Conservation (phyloP, 495 filamentous ascomycete genomes). For the Neurospora terricola region DNA sequence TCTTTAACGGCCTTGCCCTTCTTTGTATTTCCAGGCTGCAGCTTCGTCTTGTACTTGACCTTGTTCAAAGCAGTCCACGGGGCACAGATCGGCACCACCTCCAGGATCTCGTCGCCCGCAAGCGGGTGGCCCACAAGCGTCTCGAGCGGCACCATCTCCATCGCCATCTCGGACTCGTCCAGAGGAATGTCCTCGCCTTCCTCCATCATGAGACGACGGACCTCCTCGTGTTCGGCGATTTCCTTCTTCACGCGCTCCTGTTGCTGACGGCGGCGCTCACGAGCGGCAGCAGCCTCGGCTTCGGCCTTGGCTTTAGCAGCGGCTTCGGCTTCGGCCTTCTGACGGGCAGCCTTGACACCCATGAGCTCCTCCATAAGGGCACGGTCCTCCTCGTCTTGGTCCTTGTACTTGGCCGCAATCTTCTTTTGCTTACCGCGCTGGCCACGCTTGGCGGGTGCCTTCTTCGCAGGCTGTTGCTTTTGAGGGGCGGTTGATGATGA, state of each 20-base stretch:
- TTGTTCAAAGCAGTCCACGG: conserved; percentile 71
- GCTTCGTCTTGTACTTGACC: conserved; percentile 83
- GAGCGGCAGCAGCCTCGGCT: conserved; percentile 53
- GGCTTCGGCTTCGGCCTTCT: conserved; percentile 44
- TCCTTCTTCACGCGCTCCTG: conserved; percentile 58
- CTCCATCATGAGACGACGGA: conserved; percentile 46
- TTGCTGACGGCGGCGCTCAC: conserved; percentile 63
- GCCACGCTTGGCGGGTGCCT: conserved; percentile 53
- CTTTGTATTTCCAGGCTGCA: conserved; percentile 84
- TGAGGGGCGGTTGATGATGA: not conserved
- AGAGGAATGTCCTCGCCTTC: conserved; percentile 32
- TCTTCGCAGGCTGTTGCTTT: conserved; percentile 16
- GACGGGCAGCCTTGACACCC: conserved; percentile 52
- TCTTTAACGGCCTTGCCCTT: conserved; percentile 93
- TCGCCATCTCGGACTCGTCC: conserved; percentile 39
- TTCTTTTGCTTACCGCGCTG: conserved; percentile 83
- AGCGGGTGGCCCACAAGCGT: conserved; percentile 66
- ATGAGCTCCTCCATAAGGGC: conserved; percentile 70
- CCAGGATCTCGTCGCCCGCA: conserved; percentile 78
- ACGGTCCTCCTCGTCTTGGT: conserved; percentile 92
- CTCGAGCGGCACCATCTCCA: conserved; percentile 58
- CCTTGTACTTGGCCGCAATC: conserved; percentile 77
- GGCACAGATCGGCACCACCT: conserved; percentile 81
- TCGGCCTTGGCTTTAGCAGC: conserved; percentile 40
- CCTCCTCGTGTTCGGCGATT: conserved; percentile 56